Conservation (phyloP, 345 rosid genomes). For the Nasturtium officinale region DNA sequence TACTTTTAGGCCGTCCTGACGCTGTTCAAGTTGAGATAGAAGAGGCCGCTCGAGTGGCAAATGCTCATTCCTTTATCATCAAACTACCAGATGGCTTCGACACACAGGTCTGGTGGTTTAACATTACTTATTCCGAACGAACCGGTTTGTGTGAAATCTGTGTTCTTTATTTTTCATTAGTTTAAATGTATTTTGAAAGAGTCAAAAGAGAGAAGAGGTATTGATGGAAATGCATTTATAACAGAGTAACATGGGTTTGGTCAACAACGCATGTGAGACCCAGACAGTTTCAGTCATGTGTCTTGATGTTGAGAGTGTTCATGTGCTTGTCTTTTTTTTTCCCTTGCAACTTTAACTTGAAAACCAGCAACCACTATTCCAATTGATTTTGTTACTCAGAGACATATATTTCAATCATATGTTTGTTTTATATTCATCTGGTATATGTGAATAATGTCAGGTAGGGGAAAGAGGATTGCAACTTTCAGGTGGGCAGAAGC, state of each 20-base stretch:
- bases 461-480: slow-evolving; percentile 98
- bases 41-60: slow-evolving; percentile 97
- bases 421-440: slow-evolving; percentile 4
- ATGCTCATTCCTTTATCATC: slow-evolving; percentile 91
- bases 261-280: slow-evolving; percentile 76
- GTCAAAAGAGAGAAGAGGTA: slow-evolving; percentile 51
- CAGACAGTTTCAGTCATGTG: slow-evolving; percentile 45
- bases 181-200: slow-evolving; percentile 36
- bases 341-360: neutral
- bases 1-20: slow-evolving; percentile 87
- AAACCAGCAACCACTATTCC: slow-evolving; percentile 21
- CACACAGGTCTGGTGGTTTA: slow-evolving; percentile 66
- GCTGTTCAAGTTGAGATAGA: slow-evolving; percentile 78
- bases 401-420: neutral
- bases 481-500: slow-evolving; percentile 98
- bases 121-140: neutral
- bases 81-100: slow-evolving; percentile 93
- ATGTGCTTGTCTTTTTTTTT: slow-evolving; percentile 18
- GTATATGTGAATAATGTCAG: slow-evolving; percentile 55
- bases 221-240: slow-evolving; percentile 55
- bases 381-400: neutral
- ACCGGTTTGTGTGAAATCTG: slow-evolving; percentile 24
- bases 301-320: slow-evolving; percentile 35
- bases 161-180: slow-evolving; percentile 31
- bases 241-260: slow-evolving; percentile 71